A percentile compares a stretch with the other conserved stretches of the same genome.
phyloP scores from a whole-genome alignment of 805 yeast genomes.

The Saccharomyces mikatae region DNA sequence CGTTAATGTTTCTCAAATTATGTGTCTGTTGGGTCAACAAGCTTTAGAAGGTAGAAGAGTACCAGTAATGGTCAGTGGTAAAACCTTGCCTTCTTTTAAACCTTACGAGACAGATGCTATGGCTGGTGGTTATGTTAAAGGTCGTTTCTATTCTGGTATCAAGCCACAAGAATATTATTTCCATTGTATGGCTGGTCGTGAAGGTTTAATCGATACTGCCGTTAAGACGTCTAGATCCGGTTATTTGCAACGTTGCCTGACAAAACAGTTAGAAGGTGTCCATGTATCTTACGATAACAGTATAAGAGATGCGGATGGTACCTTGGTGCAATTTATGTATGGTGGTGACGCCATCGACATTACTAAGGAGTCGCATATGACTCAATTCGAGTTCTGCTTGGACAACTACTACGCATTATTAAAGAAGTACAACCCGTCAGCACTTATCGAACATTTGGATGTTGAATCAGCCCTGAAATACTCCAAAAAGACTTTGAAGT shows the following conservation, averaged over 20 bases:
- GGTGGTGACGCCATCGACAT: slow-evolving; percentile 97
- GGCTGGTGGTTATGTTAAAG: slow-evolving; percentile 97
- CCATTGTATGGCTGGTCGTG: slow-evolving; percentile 99
- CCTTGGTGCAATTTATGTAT: slow-evolving; percentile 86
- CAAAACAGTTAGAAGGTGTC: slow-evolving; percentile 96
- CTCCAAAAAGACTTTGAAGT: slow-evolving; percentile 73
- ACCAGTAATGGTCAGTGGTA: slow-evolving; percentile 98
- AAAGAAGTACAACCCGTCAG: slow-evolving; percentile 79
- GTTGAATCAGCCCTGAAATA: slow-evolving; percentile 75
- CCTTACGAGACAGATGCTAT: slow-evolving; percentile 95
- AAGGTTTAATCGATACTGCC: slow-evolving; percentile 98
- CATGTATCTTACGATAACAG: slow-evolving; percentile 90
- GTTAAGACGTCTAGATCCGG: slow-evolving; percentile 98
- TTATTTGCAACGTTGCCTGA: slow-evolving; percentile 94
- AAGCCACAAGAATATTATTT: slow-evolving; percentile 97
- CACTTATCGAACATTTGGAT: slow-evolving; percentile 63
- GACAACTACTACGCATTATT: slow-evolving; percentile 84
- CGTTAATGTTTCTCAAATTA: slow-evolving; percentile 96
- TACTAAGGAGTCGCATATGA: slow-evolving; percentile 88
- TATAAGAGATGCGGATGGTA: slow-evolving; percentile 92
- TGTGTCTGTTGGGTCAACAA: slow-evolving; percentile 98
- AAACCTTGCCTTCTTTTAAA: slow-evolving; percentile 91
- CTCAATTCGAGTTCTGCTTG: slow-evolving; percentile 85
- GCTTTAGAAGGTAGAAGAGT: slow-evolving; percentile 99
- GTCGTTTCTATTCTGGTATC: slow-evolving; percentile 95